Evolutionary conservation across 371 early-diverging fungal genomes (phyloP).

Genomic region (Apophysomyces sp.): DNA sequence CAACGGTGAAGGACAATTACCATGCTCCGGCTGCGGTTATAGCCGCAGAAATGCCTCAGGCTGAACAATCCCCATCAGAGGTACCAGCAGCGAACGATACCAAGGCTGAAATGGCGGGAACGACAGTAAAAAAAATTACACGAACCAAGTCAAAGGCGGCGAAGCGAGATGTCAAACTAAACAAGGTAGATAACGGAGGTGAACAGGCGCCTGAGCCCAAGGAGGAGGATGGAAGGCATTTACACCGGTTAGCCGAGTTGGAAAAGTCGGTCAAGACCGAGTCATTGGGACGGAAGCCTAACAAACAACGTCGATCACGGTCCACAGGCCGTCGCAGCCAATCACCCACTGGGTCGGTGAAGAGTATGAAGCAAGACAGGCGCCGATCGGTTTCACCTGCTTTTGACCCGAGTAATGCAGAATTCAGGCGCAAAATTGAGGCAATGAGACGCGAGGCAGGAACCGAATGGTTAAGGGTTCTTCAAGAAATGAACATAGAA

Average conservation of each 20-base stretch:
- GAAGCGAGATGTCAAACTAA: conserved; percentile 38
- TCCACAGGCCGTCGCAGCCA: conserved; percentile 27
- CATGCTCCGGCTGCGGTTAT: conserved; percentile 18
- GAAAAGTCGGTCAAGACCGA: conserved; percentile 34
- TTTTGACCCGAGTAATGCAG: conserved; percentile 25
- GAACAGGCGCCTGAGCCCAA: conserved; percentile 2
- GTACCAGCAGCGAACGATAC: conserved; percentile 2
- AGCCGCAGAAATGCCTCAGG: conserved; percentile 3
- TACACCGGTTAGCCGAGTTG: conserved; percentile 47
- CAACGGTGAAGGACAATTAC: conserved; percentile 8
- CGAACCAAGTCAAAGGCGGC: conserved; percentile 30
- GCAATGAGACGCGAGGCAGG: conserved; percentile 66
- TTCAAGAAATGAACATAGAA: conserved; percentile 56
- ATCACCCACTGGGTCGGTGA: conserved; percentile 13
- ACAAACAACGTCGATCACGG: conserved; percentile 18
- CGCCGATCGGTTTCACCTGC: conserved; percentile 16
- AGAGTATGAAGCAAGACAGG: conserved; percentile 9
- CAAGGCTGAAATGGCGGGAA: neutral
- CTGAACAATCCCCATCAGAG: neutral
- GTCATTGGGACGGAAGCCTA: conserved; percentile 15
- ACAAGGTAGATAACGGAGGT: conserved; percentile 12
- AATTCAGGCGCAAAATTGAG: conserved; percentile 54
- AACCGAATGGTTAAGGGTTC: conserved; percentile 60
- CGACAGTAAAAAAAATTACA: conserved; percentile 5
- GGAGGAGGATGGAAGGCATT: conserved; percentile 24